Evolutionary conservation across 495 filamentous ascomycete genomes (phyloP), one percentile per base, ranked within the genome.

Genomic region (Aspergillus wentii): DNA sequence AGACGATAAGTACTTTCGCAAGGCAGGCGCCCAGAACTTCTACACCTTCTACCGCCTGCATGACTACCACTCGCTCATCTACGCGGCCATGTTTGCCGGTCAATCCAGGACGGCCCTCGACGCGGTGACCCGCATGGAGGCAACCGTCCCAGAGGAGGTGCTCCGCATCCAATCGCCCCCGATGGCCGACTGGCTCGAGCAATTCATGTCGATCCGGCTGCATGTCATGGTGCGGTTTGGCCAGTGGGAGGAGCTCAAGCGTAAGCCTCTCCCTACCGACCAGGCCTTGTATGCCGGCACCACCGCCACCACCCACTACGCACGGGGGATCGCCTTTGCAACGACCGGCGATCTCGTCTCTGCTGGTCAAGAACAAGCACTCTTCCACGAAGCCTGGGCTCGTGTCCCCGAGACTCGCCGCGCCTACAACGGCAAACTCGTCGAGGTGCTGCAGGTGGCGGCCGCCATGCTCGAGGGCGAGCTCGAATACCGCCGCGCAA

Each of bases 131-230:
- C 56, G 57, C 6, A 63, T 82, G 32, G 79, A 82, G 46, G 38
- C 44, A 1, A 66, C 71, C 3, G 51, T 85, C 15, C 62, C 79
- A 0, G 76, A 79, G 18, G 60, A 66, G 0, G 43, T 85, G 2
- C 66, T 85, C 1, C 69, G 74, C 2, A 60, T 79, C 17, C 44
- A 72, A 38, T 76, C 74, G 0, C 79, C 81, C 1, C 76, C 79
- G 2, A 78, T 85, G 75, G 79, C 78, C 0, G 76, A 83, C 49
- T 83, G 79, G 78, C 48, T 83, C 2, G 81, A 85, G 47, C 65
- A 63, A 0, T 83, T 82, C 48, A 40, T 76, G 15, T 62, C 64
- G 2, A 71, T 79, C 56, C 65, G 78, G 3, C 55, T 79, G 4
- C 80, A 85, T 48, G 74, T 76, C 1, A 51, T 80, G n/a, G 67